Evolutionary conservation across 139 green algal species (phyloP), one percentile per base, ranked within the genome.

Genomic region (Choricystis sp.): DNA sequence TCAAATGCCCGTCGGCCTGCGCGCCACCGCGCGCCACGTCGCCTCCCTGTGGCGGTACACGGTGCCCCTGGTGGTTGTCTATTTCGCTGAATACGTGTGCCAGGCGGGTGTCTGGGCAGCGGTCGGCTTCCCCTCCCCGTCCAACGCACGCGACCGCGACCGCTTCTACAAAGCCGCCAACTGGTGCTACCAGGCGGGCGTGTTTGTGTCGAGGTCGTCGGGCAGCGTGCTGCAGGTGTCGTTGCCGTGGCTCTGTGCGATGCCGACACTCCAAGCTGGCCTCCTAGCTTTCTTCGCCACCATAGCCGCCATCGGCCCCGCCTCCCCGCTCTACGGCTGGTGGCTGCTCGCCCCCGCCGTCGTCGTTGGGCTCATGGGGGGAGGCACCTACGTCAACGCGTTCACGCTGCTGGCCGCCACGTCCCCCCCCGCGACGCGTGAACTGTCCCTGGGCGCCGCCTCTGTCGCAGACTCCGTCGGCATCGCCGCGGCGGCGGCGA

Each of bases 21-120:
- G 9, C 9, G 40, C 9, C 40, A 52, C 16, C 40, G 16, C 40
- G 59, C 25, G n/a, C 27, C 26, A 57, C 20, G 26, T 62, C 1
- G 24, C 63, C 14, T 16, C 9, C 5, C 69, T 87, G 26, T 87
- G 79, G 77, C 73, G 70, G 14, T 86, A 79, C 65, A 85, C 74
- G 62, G 67, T 77, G 26, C 79, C 79, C 22, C 74, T 88, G 24
- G 63, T 79, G 22, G 25, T 74, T 0, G 81, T 88, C 3, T 88
- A 86, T 60, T 79, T 76, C 61, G 68, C 73, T 3, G 79, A 85
- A 72, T 87, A 87, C 59, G 65, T 68, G 20, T 80, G 84, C 76
- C 81, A 87, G 61, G 67, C 59, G 19, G 81, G 81, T n/a, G 60
- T 69, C 1, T 88, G 81, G 81, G 71, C 77, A 0, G 70, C 75